phyloP scores from a whole-genome alignment of 441 rosid species.

The Pelargonium cotyledonis region DNA sequence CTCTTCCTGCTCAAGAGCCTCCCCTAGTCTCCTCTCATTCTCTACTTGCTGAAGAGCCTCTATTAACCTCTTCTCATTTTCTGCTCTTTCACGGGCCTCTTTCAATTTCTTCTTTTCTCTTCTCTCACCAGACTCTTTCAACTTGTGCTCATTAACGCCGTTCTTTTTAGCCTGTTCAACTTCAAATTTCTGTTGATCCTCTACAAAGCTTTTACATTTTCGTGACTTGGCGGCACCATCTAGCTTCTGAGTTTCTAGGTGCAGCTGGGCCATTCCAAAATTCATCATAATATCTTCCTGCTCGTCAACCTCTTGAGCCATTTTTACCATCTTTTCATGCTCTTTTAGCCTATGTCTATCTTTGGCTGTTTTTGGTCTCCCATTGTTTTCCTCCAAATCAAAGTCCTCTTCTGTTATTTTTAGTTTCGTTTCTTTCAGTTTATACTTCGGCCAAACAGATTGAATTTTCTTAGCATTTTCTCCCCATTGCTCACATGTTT shows the following conservation, averaged over 20 bases:
- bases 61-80: neutral
- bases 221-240: constrained; percentile 23
- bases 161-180: constrained; percentile 29
- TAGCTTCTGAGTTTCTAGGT: constrained; percentile 25
- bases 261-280: constrained; percentile 16
- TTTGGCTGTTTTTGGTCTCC: constrained; percentile 27
- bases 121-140: neutral
- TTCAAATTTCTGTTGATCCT: constrained; percentile 22
- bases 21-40: neutral
- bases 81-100: neutral
- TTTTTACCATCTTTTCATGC: constrained; percentile 25
- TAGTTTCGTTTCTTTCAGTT: constrained; percentile 21
- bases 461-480: constrained; percentile 24
- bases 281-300: constrained; percentile 30
- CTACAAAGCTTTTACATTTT: constrained; percentile 31
- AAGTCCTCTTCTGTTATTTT: constrained; percentile 24
- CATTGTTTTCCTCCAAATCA: constrained; percentile 20
- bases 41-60: neutral
- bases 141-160: constrained; percentile 27
- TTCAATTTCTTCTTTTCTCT: neutral
- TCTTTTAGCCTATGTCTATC: constrained; percentile 25
- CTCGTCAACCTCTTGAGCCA: constrained; percentile 24
- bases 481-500: constrained; percentile 28
- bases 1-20: neutral
- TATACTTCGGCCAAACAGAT: constrained; percentile 24